phyloP scores from a whole-genome alignment of 805 yeast species.

The Starmerella geochares region DNA sequence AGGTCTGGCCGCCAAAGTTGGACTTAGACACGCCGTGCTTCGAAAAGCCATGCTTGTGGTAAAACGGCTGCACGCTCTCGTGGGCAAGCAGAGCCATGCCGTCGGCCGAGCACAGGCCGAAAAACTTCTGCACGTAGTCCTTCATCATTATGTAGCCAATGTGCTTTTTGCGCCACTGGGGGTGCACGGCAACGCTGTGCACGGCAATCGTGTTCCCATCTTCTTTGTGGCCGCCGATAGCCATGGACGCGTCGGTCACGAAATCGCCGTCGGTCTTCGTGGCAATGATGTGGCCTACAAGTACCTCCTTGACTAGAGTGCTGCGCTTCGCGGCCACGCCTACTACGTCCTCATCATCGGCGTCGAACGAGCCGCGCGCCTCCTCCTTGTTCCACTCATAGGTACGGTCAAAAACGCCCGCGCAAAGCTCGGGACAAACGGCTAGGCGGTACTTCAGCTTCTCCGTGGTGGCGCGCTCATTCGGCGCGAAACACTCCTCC shows the following conservation, averaged over 20 bases:
- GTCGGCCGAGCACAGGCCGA: constrained; percentile 78
- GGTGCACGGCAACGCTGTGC: constrained; percentile 70
- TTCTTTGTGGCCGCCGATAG: constrained; percentile 57
- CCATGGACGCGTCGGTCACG: constrained; percentile 21
- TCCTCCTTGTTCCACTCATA: constrained; percentile 25
- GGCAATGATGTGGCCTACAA: constrained; percentile 34
- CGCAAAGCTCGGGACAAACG: constrained; percentile 80
- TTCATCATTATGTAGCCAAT: constrained; percentile 73
- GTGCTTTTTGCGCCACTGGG: constrained; percentile 68
- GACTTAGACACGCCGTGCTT: constrained; percentile 57
- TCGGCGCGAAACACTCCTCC: constrained; percentile 53
- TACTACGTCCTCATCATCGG: constrained; percentile 23
- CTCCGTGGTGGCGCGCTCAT: constrained; percentile 59
- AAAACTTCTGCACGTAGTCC: constrained; percentile 82
- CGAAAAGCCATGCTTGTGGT: constrained; percentile 69
- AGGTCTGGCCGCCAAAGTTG: constrained; percentile 45
- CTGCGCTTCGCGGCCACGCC: constrained; percentile 57
- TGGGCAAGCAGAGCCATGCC: constrained; percentile 66
- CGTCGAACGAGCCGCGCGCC: constrained; percentile 19
- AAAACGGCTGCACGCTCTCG: constrained; percentile 58
- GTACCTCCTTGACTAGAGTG: constrained; percentile 46
- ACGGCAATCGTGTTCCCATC: constrained; percentile 63
- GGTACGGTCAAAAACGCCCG: constrained; percentile 60
- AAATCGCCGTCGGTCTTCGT: constrained; percentile 20
- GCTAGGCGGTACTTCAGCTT: constrained; percentile 58